A percentile compares a stretch with the other conserved stretches of the same genome.
Conservation (phyloP, 176 grass and related monocot species). For the Musa troglodytarum region DNA sequence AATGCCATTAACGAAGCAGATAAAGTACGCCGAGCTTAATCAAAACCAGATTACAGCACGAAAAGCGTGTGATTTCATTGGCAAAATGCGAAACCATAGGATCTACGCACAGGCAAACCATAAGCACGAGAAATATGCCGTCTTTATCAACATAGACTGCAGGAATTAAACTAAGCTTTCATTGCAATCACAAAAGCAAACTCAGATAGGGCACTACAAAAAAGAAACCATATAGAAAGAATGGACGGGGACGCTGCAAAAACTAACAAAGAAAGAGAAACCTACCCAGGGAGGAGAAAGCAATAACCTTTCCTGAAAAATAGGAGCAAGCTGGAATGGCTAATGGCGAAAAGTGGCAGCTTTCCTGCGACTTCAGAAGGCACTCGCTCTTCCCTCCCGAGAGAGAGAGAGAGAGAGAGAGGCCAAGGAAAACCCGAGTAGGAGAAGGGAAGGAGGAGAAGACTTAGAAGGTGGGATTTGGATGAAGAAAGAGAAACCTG, state of each 20-base stretch:
- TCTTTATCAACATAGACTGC: too few species aligned
- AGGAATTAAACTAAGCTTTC: too few species aligned
- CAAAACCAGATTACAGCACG: too few species aligned
- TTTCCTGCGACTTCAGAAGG: background rate
- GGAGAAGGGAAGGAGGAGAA: background rate
- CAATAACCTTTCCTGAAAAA: background rate
- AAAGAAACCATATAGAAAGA: background rate
- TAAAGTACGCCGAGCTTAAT: too few species aligned
- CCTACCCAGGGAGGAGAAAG: background rate
- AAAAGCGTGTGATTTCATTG: too few species aligned
- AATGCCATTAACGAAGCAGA: too few species aligned
- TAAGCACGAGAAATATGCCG: too few species aligned
- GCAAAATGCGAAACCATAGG: too few species aligned
- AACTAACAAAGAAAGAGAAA: background rate
- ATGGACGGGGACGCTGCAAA: background rate
- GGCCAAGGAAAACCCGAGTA: background rate
- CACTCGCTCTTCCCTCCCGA: background rate
- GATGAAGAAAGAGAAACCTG: background rate
- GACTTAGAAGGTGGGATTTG: background rate
- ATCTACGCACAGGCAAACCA: too few species aligned
- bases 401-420: background rate
- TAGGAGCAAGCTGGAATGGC: background rate
- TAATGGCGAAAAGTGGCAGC: background rate
- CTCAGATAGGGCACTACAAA: background rate
- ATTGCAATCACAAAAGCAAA: too few species aligned